Base-by-base conservation (phyloP, 179 eudicot genomes). In the Amaranthus tricolor region DNA sequence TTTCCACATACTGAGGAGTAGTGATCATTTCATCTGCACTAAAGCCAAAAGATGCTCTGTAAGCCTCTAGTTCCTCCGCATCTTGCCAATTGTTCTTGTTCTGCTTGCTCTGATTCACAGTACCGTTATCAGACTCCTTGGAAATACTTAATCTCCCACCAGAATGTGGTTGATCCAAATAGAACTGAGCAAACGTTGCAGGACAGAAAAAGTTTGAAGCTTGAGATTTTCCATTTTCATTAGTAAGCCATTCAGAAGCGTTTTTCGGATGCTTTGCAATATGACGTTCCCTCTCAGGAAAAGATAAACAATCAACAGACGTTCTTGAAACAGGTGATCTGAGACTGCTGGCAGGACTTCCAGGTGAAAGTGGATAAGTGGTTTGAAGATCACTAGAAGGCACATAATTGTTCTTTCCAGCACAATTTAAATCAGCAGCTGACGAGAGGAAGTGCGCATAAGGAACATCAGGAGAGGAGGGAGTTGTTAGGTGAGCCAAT, bases 401-500 rank as follows among this genome's bases (percentile, higher is more conserved):
- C 75, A 77, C 68, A 68, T 85, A 86, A 79, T 72, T 81, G 17
- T 59, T 79, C 83, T 87, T 92, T 40, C 82, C 87, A 66, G 83
- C 77, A 53, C 85, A 78, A 83, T 86, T 93, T 62, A 89, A 76
- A 73, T 87, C 86, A 53, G 76, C 77, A 59, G 97, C 74, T 44
- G 98, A 94, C 40, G 99, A 90, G 62, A 95, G 95, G 75, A 92
- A 88, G 68, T 83, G 95, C 21, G 98, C 99, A 83, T 70, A 95
- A 68, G 99, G 99, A 14, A 95, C 99, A 81, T 95, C 99, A 5
- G 99, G 98, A 67, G 99, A 95, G 66, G 99, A 95, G 50, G 99
- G 99, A 47, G 98, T 93, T 10, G 99, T 95, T 54, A 95, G 70
- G 82, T 93, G 98, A 72, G 98, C 96, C 82, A 91, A 70, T 77